phyloP scores from a whole-genome alignment of 2,329 filamentous ascomycete species.

The Claviceps spartinae region DNA sequence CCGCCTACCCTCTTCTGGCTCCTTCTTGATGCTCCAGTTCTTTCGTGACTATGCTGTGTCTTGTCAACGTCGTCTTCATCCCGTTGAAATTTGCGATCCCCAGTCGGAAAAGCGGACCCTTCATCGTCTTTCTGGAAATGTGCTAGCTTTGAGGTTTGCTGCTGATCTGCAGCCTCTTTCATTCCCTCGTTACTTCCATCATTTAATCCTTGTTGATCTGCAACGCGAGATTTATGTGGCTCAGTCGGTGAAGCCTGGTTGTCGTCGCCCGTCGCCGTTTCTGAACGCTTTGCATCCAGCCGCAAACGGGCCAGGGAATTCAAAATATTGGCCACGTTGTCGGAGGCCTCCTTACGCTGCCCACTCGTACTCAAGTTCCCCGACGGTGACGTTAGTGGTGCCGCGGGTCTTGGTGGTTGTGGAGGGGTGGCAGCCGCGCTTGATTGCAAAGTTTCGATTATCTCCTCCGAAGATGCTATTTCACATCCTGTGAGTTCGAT shows the following conservation, averaged over 20 bases:
- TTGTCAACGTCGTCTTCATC: background rate
- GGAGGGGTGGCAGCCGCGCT: conserved; percentile 3
- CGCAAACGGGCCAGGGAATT: conserved; percentile 19
- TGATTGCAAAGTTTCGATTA: conserved; percentile 28
- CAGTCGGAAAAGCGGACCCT: background rate
- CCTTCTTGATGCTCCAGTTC: background rate
- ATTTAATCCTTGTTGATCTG: conserved; percentile 9
- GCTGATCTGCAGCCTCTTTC: background rate
- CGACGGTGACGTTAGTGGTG: background rate
- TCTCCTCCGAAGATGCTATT: conserved; percentile 42
- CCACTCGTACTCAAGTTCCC: background rate
- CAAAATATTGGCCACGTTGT: conserved; percentile 16
- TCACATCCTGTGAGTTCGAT: conserved; percentile 62
- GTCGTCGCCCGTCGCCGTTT: conserved; percentile 6
- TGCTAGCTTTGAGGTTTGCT: background rate
- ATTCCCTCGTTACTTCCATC: background rate
- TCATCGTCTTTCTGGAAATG: background rate
- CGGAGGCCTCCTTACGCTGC: background rate
- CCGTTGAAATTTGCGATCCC: background rate
- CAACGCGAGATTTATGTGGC: conserved; percentile 5
- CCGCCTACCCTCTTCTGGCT: background rate
- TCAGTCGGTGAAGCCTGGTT: conserved; percentile 3
- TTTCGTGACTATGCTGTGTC: background rate
- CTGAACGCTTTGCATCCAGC: conserved; percentile 15
- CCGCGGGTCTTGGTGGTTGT: conserved; percentile 1